phyloP scores from a whole-genome alignment of 306 rosid genomes.

The Vigna radiata region DNA sequence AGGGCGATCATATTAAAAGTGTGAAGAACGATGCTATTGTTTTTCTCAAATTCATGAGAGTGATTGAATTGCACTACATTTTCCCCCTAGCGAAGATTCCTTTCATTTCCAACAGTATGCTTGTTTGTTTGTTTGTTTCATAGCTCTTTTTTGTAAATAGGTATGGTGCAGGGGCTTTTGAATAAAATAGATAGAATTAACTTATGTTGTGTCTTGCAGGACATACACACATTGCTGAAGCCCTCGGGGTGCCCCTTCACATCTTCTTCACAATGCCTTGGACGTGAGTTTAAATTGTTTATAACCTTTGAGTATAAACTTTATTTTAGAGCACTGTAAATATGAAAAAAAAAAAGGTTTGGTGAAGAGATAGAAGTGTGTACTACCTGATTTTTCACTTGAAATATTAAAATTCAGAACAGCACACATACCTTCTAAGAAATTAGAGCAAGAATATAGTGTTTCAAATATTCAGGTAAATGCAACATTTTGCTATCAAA shows the following conservation, averaged over 20 bases:
- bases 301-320: slow-evolving; percentile 5
- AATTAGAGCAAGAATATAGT: not conserved
- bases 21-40: not conserved
- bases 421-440: not conserved
- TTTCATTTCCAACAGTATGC: not conserved
- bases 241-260: slow-evolving; percentile 89
- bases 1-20: not conserved
- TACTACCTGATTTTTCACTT: not conserved
- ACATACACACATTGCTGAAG: slow-evolving; percentile 87
- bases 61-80: not conserved
- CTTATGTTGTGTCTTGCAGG: slow-evolving; percentile 61
- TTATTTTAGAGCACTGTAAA: not conserved
- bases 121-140: not conserved
- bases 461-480: not conserved
- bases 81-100: not conserved
- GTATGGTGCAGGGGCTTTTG: not conserved
- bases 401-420: not conserved
- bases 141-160: not conserved
- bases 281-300: slow-evolving; percentile 71
- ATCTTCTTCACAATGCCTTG: slow-evolving; percentile 98
- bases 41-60: slow-evolving; percentile 17
- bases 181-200: slow-evolving; percentile 12
- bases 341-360: slow-evolving; percentile 1
- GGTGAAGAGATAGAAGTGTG: not conserved
- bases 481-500: slow-evolving; percentile 1